A percentile compares a stretch with the other conserved stretches of the same genome.
Evolutionary conservation across 805 yeast genomes (phyloP).

Genomic region (Pichia sporocuriosa): DNA sequence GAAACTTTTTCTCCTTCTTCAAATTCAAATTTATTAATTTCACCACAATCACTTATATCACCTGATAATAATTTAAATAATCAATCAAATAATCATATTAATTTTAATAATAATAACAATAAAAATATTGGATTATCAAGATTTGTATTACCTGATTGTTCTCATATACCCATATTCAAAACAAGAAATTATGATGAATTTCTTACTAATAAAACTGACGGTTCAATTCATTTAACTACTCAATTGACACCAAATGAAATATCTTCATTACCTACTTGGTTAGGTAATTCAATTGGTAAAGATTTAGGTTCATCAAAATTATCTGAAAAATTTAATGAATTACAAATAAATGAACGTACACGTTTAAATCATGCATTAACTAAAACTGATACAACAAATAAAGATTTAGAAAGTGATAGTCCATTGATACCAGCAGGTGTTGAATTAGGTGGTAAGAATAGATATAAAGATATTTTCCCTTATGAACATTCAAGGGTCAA

Average conservation of each 20-base stretch:
- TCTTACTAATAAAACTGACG: conserved; percentile 23
- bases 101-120: too few species aligned
- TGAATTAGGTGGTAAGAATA: conserved; percentile 71
- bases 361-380: conserved; percentile 47
- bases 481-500: conserved; percentile 81
- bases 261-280: conserved; percentile 48
- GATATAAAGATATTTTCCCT: conserved; percentile 85
- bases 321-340: conserved; percentile 50
- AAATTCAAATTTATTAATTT: conserved; percentile 21
- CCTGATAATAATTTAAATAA: not conserved
- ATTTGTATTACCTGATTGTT: conserved; percentile 45
- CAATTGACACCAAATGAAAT: conserved; percentile 17
- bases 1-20: conserved; percentile 19
- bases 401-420: conserved; percentile 8
- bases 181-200: conserved; percentile 51
- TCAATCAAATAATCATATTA: too few species aligned
- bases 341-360: conserved; percentile 65
- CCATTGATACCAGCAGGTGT: conserved; percentile 59
- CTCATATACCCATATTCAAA: conserved; percentile 38
- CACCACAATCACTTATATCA: conserved; percentile 1
- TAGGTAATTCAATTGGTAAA: conserved; percentile 31
- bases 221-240: conserved; percentile 22
- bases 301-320: conserved; percentile 34
- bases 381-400: conserved; percentile 16
- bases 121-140: conserved; percentile 40